Conservation (phyloP, 2,329 filamentous ascomycete species). For the Colletotrichum sansevieriae region DNA sequence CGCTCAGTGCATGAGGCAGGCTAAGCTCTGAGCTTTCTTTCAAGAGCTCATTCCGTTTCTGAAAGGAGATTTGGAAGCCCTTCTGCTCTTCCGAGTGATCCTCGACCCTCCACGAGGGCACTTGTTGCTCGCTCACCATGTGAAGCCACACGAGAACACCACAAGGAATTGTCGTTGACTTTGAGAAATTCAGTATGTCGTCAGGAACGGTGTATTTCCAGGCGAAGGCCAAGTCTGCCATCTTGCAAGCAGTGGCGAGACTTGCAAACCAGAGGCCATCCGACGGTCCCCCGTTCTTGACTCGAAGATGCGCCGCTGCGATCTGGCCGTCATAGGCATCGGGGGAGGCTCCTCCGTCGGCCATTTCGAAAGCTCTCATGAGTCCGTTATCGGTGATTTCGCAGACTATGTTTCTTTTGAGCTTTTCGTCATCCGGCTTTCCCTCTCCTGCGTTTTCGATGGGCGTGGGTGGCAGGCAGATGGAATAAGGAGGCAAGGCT, state of each 20-base stretch:
- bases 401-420: background rate
- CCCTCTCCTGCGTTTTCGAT: background rate
- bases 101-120: background rate
- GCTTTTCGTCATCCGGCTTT: background rate
- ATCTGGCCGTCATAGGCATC: background rate
- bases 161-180: background rate
- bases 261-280: slow-evolving; percentile 12
- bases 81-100: background rate
- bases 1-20: background rate
- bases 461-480: background rate
- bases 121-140: background rate
- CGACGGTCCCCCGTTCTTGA: background rate
- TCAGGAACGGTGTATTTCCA: slow-evolving; percentile 2
- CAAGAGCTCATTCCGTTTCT: background rate
- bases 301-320: background rate
- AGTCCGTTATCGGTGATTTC: background rate
- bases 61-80: background rate
- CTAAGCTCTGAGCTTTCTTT: background rate
- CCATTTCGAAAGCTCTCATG: background rate
- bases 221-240: background rate
- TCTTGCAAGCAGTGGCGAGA: background rate
- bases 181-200: background rate
- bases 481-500: slow-evolving; percentile 1
- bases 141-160: background rate
- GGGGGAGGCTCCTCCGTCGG: background rate